Percentiles rank a stretch among this genome's conserved stretches.
Evolutionary conservation across 1,139 yeast genomes (phyloP).

Genomic region (Waltiozyma sp.): DNA sequence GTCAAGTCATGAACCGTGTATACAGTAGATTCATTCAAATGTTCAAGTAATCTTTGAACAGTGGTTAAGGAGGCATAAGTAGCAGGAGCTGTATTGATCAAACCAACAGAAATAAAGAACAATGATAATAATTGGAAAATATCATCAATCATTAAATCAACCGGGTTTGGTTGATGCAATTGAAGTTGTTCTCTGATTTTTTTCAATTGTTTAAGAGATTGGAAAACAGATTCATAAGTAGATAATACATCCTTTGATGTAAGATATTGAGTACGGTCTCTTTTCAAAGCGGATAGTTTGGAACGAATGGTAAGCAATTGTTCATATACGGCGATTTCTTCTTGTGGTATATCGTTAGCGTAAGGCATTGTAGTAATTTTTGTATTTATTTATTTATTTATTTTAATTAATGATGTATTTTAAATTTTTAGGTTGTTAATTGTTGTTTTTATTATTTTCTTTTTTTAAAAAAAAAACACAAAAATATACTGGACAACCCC

Average conservation of each 20-base stretch:
- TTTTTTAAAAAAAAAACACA: too few relatives aligned
- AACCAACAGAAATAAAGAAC: constrained; percentile 84
- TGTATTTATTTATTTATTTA: too few relatives aligned
- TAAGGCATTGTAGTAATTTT: constrained; percentile 17
- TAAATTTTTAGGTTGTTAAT: too few relatives aligned
- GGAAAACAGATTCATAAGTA: constrained; percentile 43
- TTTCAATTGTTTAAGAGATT: constrained; percentile 38
- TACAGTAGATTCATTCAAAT: constrained; percentile 67
- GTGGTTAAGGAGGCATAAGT: constrained; percentile 83
- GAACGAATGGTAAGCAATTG: constrained; percentile 38
- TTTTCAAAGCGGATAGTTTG: constrained; percentile 44
- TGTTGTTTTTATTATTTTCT: too few relatives aligned
- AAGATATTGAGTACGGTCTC: constrained; percentile 51
- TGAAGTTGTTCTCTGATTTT: constrained; percentile 25
- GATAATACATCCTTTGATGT: constrained; percentile 52
- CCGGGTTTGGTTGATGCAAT: constrained; percentile 25
- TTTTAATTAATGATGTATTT: too few relatives aligned
- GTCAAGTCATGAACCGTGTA: constrained; percentile 74
- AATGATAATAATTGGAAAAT: constrained; percentile 77
- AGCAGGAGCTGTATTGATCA: constrained; percentile 84
- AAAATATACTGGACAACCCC: too few relatives aligned
- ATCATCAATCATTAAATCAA: constrained; percentile 75
- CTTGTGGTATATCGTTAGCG: constrained; percentile 31
- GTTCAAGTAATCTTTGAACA: constrained; percentile 71
- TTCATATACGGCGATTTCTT: constrained; percentile 41